Evolutionary conservation across 208 protist genomes (phyloP).

Genomic region (Crithidia thermophila): DNA sequence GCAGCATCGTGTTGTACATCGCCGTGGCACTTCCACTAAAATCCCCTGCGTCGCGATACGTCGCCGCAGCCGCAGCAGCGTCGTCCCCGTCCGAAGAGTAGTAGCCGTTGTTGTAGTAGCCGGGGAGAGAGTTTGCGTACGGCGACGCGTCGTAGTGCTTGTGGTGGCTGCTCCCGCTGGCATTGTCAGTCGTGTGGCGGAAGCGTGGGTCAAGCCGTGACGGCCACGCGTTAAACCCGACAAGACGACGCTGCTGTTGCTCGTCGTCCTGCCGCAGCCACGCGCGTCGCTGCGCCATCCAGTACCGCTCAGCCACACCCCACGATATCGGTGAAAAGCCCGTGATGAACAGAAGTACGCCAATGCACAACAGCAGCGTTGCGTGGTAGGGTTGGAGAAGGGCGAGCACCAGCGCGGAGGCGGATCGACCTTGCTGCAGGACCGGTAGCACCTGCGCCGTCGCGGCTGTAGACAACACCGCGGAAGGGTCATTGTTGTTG

Average conservation of each 20-base stretch:
- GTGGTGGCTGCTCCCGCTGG: constrained; percentile 2
- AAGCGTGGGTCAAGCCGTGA: too few species aligned
- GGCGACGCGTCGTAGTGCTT: too few species aligned
- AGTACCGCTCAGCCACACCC: constrained; percentile 41
- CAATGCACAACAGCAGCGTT: constrained; percentile 48
- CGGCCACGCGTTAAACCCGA: background rate
- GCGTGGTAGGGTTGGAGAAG: constrained; percentile 36
- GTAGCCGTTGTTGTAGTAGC: too few species aligned
- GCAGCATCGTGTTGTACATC: too few species aligned
- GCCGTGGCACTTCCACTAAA: too few species aligned
- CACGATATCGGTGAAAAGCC: constrained; percentile 39
- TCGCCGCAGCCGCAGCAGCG: too few species aligned
- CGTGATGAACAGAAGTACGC: constrained; percentile 46
- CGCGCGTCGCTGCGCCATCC: constrained; percentile 23
- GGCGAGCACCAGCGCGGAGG: constrained; percentile 23
- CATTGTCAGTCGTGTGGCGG: too few species aligned
- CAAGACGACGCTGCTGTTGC: background rate
- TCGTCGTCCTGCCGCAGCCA: constrained; percentile 15
- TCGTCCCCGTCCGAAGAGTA: too few species aligned
- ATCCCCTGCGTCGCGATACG: too few species aligned
- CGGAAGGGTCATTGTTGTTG: too few species aligned
- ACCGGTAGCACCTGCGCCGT: constrained; percentile 23
- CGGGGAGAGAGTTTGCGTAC: too few species aligned
- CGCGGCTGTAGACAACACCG: too few species aligned
- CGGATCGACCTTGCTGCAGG: constrained; percentile 5